Evolutionary conservation across 176 grass and related monocot genomes (phyloP), one percentile per base, ranked within the genome.

Genomic region (Aegilops umbellulata): DNA sequence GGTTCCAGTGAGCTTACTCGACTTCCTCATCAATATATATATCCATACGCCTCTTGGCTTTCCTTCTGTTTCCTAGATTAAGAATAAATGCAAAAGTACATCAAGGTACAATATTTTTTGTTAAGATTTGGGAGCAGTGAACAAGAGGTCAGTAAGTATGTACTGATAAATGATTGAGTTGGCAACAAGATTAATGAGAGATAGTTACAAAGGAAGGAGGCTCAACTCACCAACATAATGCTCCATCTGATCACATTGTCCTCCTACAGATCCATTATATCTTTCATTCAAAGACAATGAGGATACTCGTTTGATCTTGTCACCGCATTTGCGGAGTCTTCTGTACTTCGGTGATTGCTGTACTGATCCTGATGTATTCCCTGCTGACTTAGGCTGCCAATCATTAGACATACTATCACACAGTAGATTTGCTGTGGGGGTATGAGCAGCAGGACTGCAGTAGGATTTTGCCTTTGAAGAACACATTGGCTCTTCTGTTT

Each of bases 21-120:
- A 88, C 95, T 93, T 95, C 95, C 32, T 88, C 90, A 25, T 96
- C 97, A 87, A 96, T 96, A 80, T 85, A 99, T 12, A 71, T 61
- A 84, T 83, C 61, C 32, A 79, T 13, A 72, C 32, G 20, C 76
- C 78, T 84, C 35, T 82, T 92, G 74, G 69, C 29, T 77, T 86
- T 95, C 77, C 80, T 77, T 85, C 90, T 80, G 74, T 74, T 90
- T 69, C 92, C 94, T 99, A 88, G 16, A 81, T 80, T 17, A 76
- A 20, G 2, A 89, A 30, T 10, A 9, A 11, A 67, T 27, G 46
- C 15, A 60, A 83, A 67, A 78, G 63, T 88, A 68, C 25, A 85
- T 61, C 62, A 88, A 77, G 58, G 69, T 63, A 64, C 46, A 29
- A 38, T 46, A 44, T 47, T 83, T 11, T 72, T 46, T 27, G 47